Evolutionary conservation across 306 rosid species (phyloP).

Genomic region (Prunus persica): DNA sequence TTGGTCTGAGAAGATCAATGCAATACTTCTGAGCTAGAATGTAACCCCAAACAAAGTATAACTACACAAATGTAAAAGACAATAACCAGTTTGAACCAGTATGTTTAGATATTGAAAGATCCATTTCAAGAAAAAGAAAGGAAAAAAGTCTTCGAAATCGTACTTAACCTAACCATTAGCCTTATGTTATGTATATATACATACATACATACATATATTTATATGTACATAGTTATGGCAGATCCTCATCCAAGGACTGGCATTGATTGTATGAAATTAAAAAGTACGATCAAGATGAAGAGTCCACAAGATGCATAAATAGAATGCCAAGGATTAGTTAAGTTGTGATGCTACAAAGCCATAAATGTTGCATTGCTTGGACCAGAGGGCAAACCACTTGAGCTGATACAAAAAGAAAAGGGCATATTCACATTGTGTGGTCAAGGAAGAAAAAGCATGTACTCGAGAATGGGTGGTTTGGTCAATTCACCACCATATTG

Average conservation of each 20-base stretch:
- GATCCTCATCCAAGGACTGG: background rate
- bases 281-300: background rate
- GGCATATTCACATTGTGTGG: background rate
- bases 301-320: background rate
- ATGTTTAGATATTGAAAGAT: background rate
- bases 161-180: background rate
- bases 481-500: constrained; percentile 1
- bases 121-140: background rate
- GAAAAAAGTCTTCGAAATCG: background rate
- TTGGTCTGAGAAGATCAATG: background rate
- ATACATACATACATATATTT: too few relatives aligned
- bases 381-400: background rate
- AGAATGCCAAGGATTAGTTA: background rate
- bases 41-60: background rate
- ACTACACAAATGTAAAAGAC: background rate
- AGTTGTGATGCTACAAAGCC: background rate
- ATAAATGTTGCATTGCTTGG: background rate
- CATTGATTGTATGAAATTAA: background rate
- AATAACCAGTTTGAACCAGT: background rate
- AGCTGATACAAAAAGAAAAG: background rate
- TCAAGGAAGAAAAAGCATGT: background rate
- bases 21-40: background rate
- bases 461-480: background rate
- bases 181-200: background rate
- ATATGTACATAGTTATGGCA: background rate